A percentile compares a stretch with the other conserved stretches of the same genome.
Evolutionary conservation across 225 moss, liverwort and hornwort genomes (phyloP).

Genomic region (Sphagnum contortum): DNA sequence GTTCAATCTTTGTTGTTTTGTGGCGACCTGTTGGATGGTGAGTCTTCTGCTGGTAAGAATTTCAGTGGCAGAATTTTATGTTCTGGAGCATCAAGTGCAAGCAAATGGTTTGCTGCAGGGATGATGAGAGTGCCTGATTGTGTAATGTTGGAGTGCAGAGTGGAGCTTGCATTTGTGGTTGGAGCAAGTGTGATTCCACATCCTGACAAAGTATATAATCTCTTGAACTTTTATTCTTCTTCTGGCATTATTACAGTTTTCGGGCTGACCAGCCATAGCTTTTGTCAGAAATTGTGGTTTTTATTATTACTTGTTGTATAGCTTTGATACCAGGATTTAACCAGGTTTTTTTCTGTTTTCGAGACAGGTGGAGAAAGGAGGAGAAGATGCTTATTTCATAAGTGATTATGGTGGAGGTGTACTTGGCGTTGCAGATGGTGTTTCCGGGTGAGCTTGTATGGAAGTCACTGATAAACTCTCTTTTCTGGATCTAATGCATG

Average conservation of each 20-base stretch:
- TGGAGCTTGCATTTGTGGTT: slow-evolving; percentile 54
- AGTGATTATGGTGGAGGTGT: slow-evolving; percentile 69
- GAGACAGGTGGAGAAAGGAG: slow-evolving; percentile 80
- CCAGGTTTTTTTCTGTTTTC: background rate
- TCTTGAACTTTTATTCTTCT: background rate
- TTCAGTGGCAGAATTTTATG: background rate
- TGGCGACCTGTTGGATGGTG: background rate
- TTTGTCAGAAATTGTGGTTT: slow-evolving; percentile 1
- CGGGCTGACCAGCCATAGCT: background rate
- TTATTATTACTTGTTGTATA: background rate
- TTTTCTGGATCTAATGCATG: too few species aligned
- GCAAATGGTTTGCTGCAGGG: too few species aligned
- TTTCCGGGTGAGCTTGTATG: slow-evolving; percentile 62
- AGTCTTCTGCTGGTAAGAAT: background rate
- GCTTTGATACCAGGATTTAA: background rate
- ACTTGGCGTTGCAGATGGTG: slow-evolving; percentile 88
- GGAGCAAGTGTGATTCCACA: slow-evolving; percentile 89
- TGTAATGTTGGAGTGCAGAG: slow-evolving; percentile 22
- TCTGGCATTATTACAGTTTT: background rate
- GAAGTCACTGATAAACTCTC: too few species aligned
- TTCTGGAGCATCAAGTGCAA: too few species aligned
- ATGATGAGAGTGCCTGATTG: too few species aligned
- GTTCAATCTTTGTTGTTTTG: background rate
- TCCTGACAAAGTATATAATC: slow-evolving; percentile 63
- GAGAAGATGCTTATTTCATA: slow-evolving; percentile 95